phyloP scores from a whole-genome alignment of 2,329 filamentous ascomycete genomes.

The Sordariomycetes sp. region DNA sequence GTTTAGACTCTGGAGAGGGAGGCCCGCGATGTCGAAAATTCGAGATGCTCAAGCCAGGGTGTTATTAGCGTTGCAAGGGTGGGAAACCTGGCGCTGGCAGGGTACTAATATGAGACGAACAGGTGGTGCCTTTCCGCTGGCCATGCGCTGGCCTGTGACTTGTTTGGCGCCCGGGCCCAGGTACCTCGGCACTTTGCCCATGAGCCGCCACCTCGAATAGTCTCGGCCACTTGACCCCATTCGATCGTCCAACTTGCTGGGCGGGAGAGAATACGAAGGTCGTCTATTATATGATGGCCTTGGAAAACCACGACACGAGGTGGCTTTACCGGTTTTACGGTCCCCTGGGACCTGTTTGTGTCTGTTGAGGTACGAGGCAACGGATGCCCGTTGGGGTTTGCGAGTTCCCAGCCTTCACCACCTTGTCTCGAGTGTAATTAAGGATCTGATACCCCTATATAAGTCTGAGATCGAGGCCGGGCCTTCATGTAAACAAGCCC shows the following conservation, averaged over 20 bases:
- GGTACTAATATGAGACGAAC: not conserved
- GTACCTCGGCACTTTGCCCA: not conserved
- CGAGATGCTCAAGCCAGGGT: slow-evolving; percentile 4
- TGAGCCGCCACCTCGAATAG: not conserved
- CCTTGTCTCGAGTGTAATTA: too few relatives aligned
- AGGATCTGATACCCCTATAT: too few relatives aligned
- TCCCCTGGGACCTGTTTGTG: not conserved
- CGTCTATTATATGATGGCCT: not conserved
- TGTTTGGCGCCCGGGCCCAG: not conserved
- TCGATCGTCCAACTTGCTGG: not conserved
- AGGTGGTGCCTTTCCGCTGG: not conserved
- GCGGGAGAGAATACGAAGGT: not conserved
- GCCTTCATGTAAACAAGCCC: too few relatives aligned
- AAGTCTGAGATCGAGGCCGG: too few relatives aligned
- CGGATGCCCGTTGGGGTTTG: too few relatives aligned
- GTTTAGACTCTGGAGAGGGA: not conserved
- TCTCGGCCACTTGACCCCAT: too few relatives aligned
- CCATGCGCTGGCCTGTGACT: not conserved
- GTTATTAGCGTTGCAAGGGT: slow-evolving; percentile 5
- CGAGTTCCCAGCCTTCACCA: too few relatives aligned
- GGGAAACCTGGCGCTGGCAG: not conserved
- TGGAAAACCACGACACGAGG: not conserved
- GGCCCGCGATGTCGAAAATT: not conserved
- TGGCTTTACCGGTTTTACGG: not conserved
- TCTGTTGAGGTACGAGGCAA: too few relatives aligned